phyloP scores from a whole-genome alignment of 768 basidiomycete genomes.

The Hydnum rufescens region DNA sequence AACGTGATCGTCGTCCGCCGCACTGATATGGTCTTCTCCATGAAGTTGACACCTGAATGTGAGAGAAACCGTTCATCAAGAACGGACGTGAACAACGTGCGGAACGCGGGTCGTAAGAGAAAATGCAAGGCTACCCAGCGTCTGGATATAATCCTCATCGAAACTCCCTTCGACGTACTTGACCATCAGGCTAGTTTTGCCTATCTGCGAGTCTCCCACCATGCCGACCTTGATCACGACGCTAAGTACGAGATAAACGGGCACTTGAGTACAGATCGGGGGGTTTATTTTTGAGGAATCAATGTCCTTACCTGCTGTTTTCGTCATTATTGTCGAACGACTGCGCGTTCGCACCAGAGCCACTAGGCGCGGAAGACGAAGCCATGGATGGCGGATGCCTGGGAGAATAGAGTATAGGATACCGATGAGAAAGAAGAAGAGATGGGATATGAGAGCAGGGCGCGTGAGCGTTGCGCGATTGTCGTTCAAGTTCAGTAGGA shows the following conservation, averaged over 20 bases:
- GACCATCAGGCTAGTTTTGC: slow-evolving; percentile 98
- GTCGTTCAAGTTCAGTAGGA: too few relatives aligned
- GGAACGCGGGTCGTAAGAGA: slow-evolving; percentile 10
- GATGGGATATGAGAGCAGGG: too few relatives aligned
- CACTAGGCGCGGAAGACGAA: not conserved
- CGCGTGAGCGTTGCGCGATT: too few relatives aligned
- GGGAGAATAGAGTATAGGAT: too few relatives aligned
- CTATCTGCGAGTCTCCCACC: slow-evolving; percentile 99
- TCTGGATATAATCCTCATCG: slow-evolving; percentile 99
- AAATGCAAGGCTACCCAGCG: slow-evolving; percentile 48
- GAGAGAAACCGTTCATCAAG: too few relatives aligned
- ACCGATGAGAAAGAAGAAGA: too few relatives aligned
- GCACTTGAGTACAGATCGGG: not conserved
- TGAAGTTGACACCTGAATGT: slow-evolving; percentile 78
- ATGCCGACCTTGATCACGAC: slow-evolving; percentile 98
- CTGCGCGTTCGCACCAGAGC: not conserved
- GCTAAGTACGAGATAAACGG: slow-evolving; percentile 21
- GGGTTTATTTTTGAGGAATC: not conserved
- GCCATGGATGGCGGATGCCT: too few relatives aligned
- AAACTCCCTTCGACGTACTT: slow-evolving; percentile 99
- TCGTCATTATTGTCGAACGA: slow-evolving; percentile 1
- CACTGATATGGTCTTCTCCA: slow-evolving; percentile 99
- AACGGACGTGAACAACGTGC: slow-evolving; percentile 6
- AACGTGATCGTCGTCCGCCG: slow-evolving; percentile 98
- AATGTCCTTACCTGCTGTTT: slow-evolving; percentile 6